Evolutionary conservation across 2,329 filamentous ascomycete species (phyloP).

Genomic region (Clarireedia homoeocarpa): DNA sequence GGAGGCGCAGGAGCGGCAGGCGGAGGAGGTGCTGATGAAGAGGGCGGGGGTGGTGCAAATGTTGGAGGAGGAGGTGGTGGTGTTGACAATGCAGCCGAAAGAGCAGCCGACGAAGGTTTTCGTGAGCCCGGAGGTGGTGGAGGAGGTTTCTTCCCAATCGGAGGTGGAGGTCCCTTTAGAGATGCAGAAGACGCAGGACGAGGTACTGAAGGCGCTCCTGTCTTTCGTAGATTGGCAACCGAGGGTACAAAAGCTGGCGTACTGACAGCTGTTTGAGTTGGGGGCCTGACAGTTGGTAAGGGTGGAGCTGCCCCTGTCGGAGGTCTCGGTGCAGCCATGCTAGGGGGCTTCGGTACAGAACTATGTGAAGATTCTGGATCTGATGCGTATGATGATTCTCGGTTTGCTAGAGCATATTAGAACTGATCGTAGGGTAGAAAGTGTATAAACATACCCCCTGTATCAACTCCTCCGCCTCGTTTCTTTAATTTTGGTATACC

Average conservation of each 20-base stretch:
- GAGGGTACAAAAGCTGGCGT: slow-evolving; percentile 44
- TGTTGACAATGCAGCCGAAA: slow-evolving; percentile 19
- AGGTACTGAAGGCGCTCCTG: slow-evolving; percentile 38
- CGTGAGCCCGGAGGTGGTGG: slow-evolving; percentile 48
- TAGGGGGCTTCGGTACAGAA: slow-evolving; percentile 51
- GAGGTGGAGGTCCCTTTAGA: slow-evolving; percentile 65
- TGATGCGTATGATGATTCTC: slow-evolving; percentile 67
- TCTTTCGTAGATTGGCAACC: slow-evolving; percentile 54
- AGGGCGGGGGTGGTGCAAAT: slow-evolving; percentile 23
- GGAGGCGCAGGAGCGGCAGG: slow-evolving; percentile 30
- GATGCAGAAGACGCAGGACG: slow-evolving; percentile 55
- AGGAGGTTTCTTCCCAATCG: slow-evolving; percentile 68
- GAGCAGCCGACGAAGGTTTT: slow-evolving; percentile 43
- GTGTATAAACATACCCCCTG: slow-evolving; percentile 45
- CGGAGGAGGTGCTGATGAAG: slow-evolving; percentile 27
- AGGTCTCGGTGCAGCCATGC: slow-evolving; percentile 45
- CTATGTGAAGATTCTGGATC: slow-evolving; percentile 65
- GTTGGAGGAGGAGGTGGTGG: slow-evolving; percentile 32
- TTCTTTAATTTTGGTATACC: slow-evolving; percentile 95
- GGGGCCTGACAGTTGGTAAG: slow-evolving; percentile 31
- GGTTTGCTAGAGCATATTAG: slow-evolving; percentile 42
- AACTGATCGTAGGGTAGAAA: not conserved
- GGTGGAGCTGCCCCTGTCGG: slow-evolving; percentile 49
- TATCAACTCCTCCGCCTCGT: slow-evolving; percentile 71
- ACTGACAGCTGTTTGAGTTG: slow-evolving; percentile 37